These are phyloP conservation scores for Plasmodium cynomolgi DNA, from an alignment of 169 alveolate species.

Conservation along the genomic window DNA sequence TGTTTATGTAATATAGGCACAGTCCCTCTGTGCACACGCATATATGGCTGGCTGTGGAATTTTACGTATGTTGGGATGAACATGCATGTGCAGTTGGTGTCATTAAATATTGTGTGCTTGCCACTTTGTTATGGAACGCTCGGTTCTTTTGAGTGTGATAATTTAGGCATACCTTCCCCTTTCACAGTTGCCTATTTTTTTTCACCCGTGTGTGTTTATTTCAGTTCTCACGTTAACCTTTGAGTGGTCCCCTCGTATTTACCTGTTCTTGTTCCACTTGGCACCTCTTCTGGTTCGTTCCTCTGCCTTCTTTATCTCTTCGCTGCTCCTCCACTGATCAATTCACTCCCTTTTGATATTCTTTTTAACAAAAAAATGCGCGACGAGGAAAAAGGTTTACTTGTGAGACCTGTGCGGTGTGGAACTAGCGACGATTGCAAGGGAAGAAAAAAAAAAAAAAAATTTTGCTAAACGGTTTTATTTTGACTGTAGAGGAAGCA, in stretches of 20 bases:
- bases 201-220: not conserved
- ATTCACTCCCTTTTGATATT: not conserved
- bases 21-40: not conserved
- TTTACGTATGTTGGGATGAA: not conserved
- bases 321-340: not conserved
- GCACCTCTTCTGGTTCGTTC: not conserved
- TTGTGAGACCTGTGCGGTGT: not conserved
- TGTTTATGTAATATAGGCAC: not conserved
- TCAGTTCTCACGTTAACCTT: not conserved
- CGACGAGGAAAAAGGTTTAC: not conserved
- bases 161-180: not conserved
- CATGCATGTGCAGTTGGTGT: not conserved
- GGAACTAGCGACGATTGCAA: not conserved
- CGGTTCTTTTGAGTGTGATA: not conserved
- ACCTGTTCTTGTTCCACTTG: not conserved
- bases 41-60: not conserved
- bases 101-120: not conserved
- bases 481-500: not conserved
- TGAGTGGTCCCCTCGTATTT: not conserved
- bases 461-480: not conserved
- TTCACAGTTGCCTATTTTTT: not conserved
- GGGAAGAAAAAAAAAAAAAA: not conserved
- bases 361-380: not conserved
- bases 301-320: not conserved
- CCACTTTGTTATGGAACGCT: not conserved